Percentiles rank a stretch among this genome's conserved stretches.
Evolutionary conservation across 1,284 basidiomycete genomes (phyloP).

Genomic region (Pholiota adiposa): DNA sequence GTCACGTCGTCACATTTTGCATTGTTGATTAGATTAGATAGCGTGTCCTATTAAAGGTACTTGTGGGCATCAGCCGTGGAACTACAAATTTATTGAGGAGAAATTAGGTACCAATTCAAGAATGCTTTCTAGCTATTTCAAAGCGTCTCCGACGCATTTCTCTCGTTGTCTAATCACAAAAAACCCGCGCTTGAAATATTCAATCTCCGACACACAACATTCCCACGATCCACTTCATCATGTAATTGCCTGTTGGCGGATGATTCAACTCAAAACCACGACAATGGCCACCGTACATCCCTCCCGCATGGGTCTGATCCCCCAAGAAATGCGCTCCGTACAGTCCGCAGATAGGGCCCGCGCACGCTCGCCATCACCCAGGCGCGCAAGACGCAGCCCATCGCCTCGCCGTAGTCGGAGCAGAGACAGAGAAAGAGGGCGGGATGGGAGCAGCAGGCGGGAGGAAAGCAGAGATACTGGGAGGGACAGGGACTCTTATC

Average conservation of each 20-base stretch:
- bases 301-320: constrained; percentile 62
- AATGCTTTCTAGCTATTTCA: too few relatives aligned
- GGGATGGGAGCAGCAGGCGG: constrained; percentile 18
- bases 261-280: not conserved
- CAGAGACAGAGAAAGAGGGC: constrained; percentile 23
- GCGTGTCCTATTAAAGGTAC: not conserved
- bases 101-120: too few relatives aligned
- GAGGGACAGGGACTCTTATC: constrained; percentile 19
- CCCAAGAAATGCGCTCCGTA: constrained; percentile 37
- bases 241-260: not conserved
- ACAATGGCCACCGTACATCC: constrained; percentile 68
- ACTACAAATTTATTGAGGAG: too few relatives aligned
- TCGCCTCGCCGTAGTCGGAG: constrained; percentile 28
- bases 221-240: not conserved
- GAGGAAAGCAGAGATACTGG: constrained; percentile 27
- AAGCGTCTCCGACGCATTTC: too few relatives aligned
- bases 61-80: too few relatives aligned
- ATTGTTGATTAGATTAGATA: constrained; percentile 3
- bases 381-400: constrained; percentile 27
- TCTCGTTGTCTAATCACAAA: too few relatives aligned
- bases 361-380: constrained; percentile 37
- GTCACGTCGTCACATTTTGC: not conserved
- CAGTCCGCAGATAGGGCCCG: constrained; percentile 16
- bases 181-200: not conserved
- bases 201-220: not conserved